Evolutionary conservation across 2,329 filamentous ascomycete species (phyloP).

Genomic region (Alternaria ventricosa): DNA sequence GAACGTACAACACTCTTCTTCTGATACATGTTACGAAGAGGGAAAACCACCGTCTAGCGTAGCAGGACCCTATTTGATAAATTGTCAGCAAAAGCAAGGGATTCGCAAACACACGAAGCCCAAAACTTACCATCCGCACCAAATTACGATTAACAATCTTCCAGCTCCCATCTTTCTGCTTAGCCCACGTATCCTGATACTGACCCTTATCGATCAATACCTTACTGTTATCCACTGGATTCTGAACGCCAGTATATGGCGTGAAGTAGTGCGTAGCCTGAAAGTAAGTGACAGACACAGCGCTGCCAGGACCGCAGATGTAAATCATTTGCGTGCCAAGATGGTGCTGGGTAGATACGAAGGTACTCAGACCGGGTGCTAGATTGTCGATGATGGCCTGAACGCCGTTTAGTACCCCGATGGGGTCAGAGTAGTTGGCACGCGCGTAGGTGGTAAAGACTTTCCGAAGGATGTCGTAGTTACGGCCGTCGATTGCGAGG

Average conservation of each 20-base stretch:
- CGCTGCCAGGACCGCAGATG: background rate
- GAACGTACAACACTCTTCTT: background rate
- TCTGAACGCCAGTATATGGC: background rate
- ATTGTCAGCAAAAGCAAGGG: background rate
- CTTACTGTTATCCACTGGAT: background rate
- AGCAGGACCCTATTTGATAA: background rate
- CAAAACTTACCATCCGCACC: background rate
- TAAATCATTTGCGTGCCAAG: background rate
- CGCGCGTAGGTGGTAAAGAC: background rate
- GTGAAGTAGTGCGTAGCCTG: background rate
- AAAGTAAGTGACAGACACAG: background rate
- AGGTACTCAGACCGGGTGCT: background rate
- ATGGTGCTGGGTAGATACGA: background rate
- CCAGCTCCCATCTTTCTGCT: background rate
- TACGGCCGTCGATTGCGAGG: background rate
- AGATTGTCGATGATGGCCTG: background rate
- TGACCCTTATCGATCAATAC: background rate
- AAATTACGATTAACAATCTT: background rate
- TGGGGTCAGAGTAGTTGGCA: background rate
- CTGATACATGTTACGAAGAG: background rate
- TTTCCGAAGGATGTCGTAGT: background rate
- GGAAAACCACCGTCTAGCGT: background rate
- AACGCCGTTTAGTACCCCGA: background rate
- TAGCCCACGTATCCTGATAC: background rate
- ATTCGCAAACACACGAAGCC: background rate